Evolutionary conservation across 2,329 filamentous ascomycete genomes (phyloP).

Genomic region (Aspergillus aculeatinus): DNA sequence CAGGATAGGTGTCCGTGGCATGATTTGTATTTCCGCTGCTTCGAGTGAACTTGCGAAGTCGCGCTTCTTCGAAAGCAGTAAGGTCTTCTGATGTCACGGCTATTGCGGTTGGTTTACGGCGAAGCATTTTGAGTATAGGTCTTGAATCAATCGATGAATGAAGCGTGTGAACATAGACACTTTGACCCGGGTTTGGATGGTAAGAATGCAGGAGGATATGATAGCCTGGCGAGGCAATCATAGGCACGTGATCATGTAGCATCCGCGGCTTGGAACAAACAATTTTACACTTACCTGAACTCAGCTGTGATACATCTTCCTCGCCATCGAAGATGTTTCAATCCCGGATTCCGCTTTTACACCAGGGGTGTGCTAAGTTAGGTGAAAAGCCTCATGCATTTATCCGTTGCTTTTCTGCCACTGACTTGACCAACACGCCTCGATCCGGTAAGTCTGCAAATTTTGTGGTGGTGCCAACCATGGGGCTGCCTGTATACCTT

Average conservation of each 20-base stretch:
- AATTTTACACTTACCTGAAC: background rate
- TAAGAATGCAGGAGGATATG: no score
- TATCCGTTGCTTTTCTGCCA: conserved; percentile 30
- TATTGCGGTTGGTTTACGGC: conserved; percentile 52
- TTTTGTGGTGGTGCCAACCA: background rate
- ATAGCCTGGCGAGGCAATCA: background rate
- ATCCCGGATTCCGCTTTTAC: conserved; percentile 16
- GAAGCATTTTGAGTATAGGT: conserved; percentile 42
- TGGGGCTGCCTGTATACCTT: background rate
- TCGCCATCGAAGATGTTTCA: conserved; percentile 29
- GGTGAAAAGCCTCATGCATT: conserved; percentile 15
- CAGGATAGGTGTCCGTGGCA: conserved; percentile 23
- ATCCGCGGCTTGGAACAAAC: background rate
- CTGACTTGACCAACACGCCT: conserved; percentile 17
- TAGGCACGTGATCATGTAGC: conserved; percentile 10
- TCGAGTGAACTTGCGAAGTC: conserved; percentile 30
- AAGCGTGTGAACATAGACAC: background rate
- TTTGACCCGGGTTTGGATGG: no score
- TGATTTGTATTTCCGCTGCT: conserved; percentile 28
- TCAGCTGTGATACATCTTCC: background rate
- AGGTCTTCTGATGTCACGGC: conserved; percentile 51
- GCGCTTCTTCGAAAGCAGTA: conserved; percentile 46
- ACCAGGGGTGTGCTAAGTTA: conserved; percentile 13
- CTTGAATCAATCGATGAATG: background rate
- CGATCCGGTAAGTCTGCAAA: conserved; percentile 25